Base-by-base conservation (phyloP, 2,329 filamentous ascomycete species). In the Zopfia rhizophila region DNA sequence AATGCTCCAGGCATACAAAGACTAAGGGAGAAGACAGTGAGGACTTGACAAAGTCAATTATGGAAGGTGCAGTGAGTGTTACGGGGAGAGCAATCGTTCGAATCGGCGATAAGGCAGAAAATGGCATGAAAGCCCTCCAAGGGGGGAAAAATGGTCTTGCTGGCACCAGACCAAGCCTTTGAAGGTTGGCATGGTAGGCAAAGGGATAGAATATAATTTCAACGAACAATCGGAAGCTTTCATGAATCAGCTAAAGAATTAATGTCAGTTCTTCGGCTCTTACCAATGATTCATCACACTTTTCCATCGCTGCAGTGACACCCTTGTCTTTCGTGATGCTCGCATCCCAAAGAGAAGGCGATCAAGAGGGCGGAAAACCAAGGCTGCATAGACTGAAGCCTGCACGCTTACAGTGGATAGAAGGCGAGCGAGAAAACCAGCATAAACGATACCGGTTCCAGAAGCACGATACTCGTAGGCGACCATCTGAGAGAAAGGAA, bases 121-220 rank as follows among this genome's bases (percentile, higher is more conserved):
- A 65, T 1, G 66, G 66, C 16, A 65, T 51, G 24, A 69, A 62
- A 1, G 63, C 48, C 23, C 30, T 56, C 55, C 59, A 61, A 12
- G 48, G 40, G 11, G 68, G 67, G 10, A 68, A 47, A 6, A 68
- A 38, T 14, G 65, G 65, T 14, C 44, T 53, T 28, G 64, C 56
- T 25, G 66, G 54, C 8, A 62, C 31, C 6, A 71, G 56, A 2
- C 64, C 66, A 22, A 71, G 48, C 19, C 62, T 51, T 53, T 70
- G 68, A 14, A 70, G 46, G 30, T 42, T 51, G 4, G 58, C 56
- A 49, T 69, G 61, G 30, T 70, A 68, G 5, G 55, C 56, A n/a
- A 70, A 57, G 3, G 68, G 66, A 43, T 61, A 70, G 38, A 65
- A 63, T 3, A 64, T 21, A 4, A 68, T 13, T 33, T 69, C 63